Conservation (phyloP, 768 basidiomycete species). For the Boletus rubroflammeus region DNA sequence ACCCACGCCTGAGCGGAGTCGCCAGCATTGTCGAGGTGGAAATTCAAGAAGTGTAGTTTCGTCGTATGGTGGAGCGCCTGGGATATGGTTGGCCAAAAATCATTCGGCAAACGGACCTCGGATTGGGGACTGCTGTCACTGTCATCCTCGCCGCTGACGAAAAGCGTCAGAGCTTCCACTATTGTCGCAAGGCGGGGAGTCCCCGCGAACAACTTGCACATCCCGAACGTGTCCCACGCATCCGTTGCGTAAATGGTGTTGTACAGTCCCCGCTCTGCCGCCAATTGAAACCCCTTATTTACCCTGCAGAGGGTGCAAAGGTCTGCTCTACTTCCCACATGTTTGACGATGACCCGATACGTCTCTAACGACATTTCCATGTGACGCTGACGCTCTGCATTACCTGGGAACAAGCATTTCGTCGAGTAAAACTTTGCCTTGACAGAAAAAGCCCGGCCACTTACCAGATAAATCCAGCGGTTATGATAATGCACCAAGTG, state of each 20-base stretch:
- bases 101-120: slow-evolving; percentile 27
- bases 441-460: background rate
- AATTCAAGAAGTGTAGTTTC: slow-evolving; percentile 49
- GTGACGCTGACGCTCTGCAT: slow-evolving; percentile 37
- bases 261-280: slow-evolving; percentile 58
- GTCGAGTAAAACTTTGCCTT: background rate
- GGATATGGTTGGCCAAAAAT: slow-evolving; percentile 51
- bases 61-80: slow-evolving; percentile 45
- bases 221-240: slow-evolving; percentile 34
- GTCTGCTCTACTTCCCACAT: slow-evolving; percentile 50
- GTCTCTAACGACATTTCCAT: slow-evolving; percentile 62
- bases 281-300: slow-evolving; percentile 49
- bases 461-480: slow-evolving; percentile 8
- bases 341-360: slow-evolving; percentile 53
- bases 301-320: slow-evolving; percentile 57
- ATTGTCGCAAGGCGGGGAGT: slow-evolving; percentile 47
- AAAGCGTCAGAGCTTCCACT: slow-evolving; percentile 54
- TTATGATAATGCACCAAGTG: background rate
- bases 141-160: slow-evolving; percentile 28
- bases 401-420: slow-evolving; percentile 10
- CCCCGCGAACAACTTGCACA: slow-evolving; percentile 46
- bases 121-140: background rate
- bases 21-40: slow-evolving; percentile 35
- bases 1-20: slow-evolving; percentile 37
- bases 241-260: slow-evolving; percentile 50